Conservation (phyloP, 1,284 basidiomycete species). For the Leccinum fallax region DNA sequence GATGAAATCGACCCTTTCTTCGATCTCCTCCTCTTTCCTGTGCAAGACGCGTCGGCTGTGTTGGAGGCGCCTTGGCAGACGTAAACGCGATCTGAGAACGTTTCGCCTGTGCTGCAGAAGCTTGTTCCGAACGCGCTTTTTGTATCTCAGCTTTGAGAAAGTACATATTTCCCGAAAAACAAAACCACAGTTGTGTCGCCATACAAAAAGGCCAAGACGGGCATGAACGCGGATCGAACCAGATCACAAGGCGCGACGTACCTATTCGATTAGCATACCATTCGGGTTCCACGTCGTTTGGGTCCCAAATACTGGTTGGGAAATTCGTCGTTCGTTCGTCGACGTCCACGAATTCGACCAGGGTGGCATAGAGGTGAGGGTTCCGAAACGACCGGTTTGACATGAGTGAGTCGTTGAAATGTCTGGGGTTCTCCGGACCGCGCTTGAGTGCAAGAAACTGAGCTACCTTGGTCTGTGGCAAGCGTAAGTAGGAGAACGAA, state of each 20-base stretch:
- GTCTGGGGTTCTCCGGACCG: conserved; percentile 64
- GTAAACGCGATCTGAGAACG: conserved; percentile 39
- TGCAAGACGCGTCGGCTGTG: conserved; percentile 11
- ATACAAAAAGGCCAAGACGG: conserved; percentile 1
- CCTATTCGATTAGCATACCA: conserved; percentile 76
- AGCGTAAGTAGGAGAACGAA: conserved; percentile 2
- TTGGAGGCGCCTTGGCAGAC: conserved; percentile 22
- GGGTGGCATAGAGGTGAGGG: conserved; percentile 89
- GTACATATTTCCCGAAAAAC: conserved; percentile 28
- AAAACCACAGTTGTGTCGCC: background rate
- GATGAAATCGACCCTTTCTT: conserved; percentile 31
- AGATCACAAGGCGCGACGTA: conserved; percentile 36
- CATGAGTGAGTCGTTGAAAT: conserved; percentile 95
- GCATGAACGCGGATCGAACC: conserved; percentile 29
- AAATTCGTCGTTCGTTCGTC: conserved; percentile 87
- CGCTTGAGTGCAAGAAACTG: conserved; percentile 77
- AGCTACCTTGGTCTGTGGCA: conserved; percentile 68
- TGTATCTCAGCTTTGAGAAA: conserved; percentile 45
- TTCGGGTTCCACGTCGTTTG: conserved; percentile 56
- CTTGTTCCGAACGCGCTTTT: conserved; percentile 44
- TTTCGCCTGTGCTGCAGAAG: conserved; percentile 32
- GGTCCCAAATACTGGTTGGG: conserved; percentile 69
- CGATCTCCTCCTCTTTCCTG: conserved; percentile 23
- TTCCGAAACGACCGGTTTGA: conserved; percentile 86
- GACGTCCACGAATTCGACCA: conserved; percentile 90